Evolutionary conservation across 192 early-diverging fungal genomes (phyloP), one percentile per base, ranked within the genome.

Genomic region (Umbelopsis sp.): DNA sequence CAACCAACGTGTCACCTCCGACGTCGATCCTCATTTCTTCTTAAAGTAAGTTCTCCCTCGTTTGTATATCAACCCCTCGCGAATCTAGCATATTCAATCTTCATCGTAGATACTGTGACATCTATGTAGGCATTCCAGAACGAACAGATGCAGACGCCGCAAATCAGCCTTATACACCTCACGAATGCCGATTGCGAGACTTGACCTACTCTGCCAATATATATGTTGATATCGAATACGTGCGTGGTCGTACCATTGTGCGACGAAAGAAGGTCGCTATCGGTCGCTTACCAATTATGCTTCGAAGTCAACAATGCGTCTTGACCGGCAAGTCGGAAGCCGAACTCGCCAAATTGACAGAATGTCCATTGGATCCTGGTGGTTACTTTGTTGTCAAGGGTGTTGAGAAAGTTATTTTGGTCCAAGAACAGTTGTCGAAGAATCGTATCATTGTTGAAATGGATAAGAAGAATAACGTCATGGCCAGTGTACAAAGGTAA

Each of bases 361-460:
- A 99, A 78, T 99, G 97, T 68, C 97, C 97, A 11, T 74, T 99
- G 65, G 97, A 99, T 83, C 97, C 97, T 4, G 97, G 90, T 45
- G 97, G 97, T 32, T 99, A 99, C 79, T 99, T 99, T 87, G 88
- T 99, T 43, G 93, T 97, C 71, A 91, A 95, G 29, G 97, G 97
- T 25, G 91, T 91, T 1, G 97, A 99, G 77, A 99, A 98, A 83
- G 95, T 99, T 4, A 96, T 97, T 84, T 75, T 99, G 53, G 95
- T 99, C 41, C 97, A 99, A 80, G 97, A 99, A 85, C 97, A 99
- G 73, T 86, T 99, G 80, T 96, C 95, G 24, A 99, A 99, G 77
- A 99, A 99, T 83, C 88, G 97, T 79, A 99, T 99, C 71, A 95
- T 99, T 77, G 92, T 98, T 20, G 94, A 97, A 62, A 83, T 82